phyloP scores from a whole-genome alignment of 139 green algal species.

The Zygnema circumcarinatum region DNA sequence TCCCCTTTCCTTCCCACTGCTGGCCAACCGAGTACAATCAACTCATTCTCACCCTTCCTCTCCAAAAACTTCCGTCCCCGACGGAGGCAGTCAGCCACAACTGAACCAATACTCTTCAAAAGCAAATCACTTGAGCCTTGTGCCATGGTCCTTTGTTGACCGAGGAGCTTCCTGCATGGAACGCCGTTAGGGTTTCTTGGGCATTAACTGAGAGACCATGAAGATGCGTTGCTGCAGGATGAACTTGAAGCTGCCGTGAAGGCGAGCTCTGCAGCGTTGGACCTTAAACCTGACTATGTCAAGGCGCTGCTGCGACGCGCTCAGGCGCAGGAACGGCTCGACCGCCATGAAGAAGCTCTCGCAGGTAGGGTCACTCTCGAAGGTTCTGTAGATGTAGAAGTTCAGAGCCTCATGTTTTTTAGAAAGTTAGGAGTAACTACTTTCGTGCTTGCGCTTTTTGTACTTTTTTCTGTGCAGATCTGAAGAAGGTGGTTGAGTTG shows the following conservation, averaged over 20 bases:
- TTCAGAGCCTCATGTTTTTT: background rate
- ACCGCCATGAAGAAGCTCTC: slow-evolving; percentile 81
- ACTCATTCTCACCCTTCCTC: too few relatives aligned
- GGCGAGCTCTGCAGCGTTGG: slow-evolving; percentile 63
- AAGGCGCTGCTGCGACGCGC: slow-evolving; percentile 83
- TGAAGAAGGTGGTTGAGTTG: slow-evolving; percentile 75
- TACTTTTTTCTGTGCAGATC: slow-evolving; percentile 62
- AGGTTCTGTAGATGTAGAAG: background rate
- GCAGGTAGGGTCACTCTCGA: slow-evolving; percentile 35
- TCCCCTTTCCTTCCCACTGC: background rate
- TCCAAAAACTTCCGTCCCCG: too few relatives aligned
- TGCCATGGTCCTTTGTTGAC: too few relatives aligned
- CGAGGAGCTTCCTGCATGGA: too few relatives aligned
- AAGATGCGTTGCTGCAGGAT: slow-evolving; percentile 3
- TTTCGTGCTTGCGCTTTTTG: background rate
- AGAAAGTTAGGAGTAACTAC: background rate
- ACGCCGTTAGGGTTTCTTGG: too few relatives aligned
- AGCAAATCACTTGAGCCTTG: too few relatives aligned
- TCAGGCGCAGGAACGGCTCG: slow-evolving; percentile 78
- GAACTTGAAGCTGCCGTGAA: slow-evolving; percentile 38
- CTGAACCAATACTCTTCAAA: too few relatives aligned
- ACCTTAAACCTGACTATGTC: slow-evolving; percentile 64
- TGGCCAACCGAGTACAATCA: background rate
- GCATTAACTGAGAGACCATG: too few relatives aligned
- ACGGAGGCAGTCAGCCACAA: too few relatives aligned